Evolutionary conservation across 2,329 filamentous ascomycete genomes (phyloP), one percentile per base, ranked within the genome.

Genomic region (Chaetomiaceae sp.): DNA sequence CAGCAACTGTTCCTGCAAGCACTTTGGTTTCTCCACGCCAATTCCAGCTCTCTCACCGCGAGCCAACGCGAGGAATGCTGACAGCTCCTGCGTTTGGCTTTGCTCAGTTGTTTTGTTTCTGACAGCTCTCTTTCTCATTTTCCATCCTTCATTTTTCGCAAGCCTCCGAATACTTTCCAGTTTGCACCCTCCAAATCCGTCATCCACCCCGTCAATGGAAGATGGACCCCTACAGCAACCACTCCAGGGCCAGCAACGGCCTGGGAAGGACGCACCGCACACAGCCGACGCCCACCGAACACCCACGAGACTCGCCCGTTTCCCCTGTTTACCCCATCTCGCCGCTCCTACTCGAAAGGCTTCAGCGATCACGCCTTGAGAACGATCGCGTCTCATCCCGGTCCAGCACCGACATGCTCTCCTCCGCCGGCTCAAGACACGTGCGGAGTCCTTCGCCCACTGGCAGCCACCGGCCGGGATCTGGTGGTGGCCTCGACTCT

Each of bases 281-380:
- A 7, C 20, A 36, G 11, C 8, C 42, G 14, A 38, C 27, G 11
- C 14, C 42, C 12, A 38, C 27, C 15, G 36, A 51, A 6, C 29
- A 47, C 14, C 29, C 47, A 7, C 2, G 31, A 17, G 37, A 23
- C 12, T 47, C 51, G 22, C 65, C 34, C 57, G 63, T 4, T 69
- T 43, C 29, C 17, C 17, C 34, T 57, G 63, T 4, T 69, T 43
- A 36, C 17, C 17, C 71, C 0, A 66, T 76, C 14, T 83, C 80
- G 0, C 74, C 69, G 15, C 77, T 81, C 47, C 68, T 83, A 2
- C 80, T 81, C 43, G 79, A 82, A 62, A 77, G 73, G 56, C 66
- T 83, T n/a, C 73, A 76, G 44, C 75, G 69, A 25, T 76, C 80
- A 59, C 73, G 79, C 31, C 74, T 68, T 0, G 79, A 82, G 59